These are phyloP conservation scores for Gamarada debralockiae DNA, from an alignment of 495 filamentous ascomycete species.

Conservation along the genomic window DNA sequence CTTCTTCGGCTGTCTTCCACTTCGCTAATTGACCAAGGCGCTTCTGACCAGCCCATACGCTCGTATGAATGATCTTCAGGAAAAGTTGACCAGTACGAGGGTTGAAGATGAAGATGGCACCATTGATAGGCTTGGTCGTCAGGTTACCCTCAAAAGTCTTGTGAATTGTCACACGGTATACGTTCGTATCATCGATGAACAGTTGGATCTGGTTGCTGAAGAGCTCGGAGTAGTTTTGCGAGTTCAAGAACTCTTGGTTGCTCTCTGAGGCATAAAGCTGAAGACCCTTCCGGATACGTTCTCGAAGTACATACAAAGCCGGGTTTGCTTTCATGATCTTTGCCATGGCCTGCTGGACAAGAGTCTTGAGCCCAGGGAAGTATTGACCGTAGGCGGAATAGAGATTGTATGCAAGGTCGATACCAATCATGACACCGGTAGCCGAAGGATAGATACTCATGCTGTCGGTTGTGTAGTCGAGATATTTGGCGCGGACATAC, in stretches of 20 bases:
- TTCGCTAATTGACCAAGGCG: constrained; percentile 98
- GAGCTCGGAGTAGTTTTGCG: constrained; percentile 98
- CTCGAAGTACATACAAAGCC: constrained; percentile 90
- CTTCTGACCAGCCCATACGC: constrained; percentile 99
- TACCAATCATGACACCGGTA: constrained; percentile 96
- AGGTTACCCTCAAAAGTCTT: constrained; percentile 99
- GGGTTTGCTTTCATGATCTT: constrained; percentile 99
- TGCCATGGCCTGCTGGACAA: constrained; percentile 96
- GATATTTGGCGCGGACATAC: constrained; percentile 96
- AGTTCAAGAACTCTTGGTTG: constrained; percentile 99
- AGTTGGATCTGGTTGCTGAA: constrained; percentile 99
- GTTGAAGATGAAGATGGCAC: constrained; percentile 99
- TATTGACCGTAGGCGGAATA: constrained; percentile 98
- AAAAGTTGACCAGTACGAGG: constrained; percentile 96
- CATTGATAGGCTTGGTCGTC: constrained; percentile 99
- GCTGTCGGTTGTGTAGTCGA: constrained; percentile 98
- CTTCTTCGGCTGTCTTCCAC: constrained; percentile 99
- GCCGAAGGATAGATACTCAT: constrained; percentile 99
- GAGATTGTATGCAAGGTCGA: constrained; percentile 97
- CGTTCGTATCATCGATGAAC: constrained; percentile 99
- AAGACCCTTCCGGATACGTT: constrained; percentile 98
- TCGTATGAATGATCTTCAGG: constrained; percentile 99
- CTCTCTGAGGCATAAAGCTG: constrained; percentile 98
- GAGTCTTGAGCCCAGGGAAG: constrained; percentile 96
- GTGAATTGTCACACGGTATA: constrained; percentile 99